Evolutionary conservation across 306 rosid genomes (phyloP), one percentile per base, ranked within the genome.

Genomic region (Pyrus communis): DNA sequence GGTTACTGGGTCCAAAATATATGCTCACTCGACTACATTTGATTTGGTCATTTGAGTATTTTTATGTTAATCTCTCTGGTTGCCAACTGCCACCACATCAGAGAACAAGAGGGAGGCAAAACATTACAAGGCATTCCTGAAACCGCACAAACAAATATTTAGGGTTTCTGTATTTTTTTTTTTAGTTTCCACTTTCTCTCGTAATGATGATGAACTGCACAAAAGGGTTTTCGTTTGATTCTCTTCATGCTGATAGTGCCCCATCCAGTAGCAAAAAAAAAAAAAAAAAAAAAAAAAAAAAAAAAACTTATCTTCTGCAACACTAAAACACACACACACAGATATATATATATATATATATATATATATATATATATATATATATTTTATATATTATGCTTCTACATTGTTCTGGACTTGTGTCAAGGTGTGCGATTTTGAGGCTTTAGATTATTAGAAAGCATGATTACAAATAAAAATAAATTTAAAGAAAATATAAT

Each of bases 351-450:
- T 25, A 25, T 25, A 25, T 25, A 25, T 19, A 10, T 2, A 58
- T 14, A 22, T 42, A 3, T 42, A 42, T 43, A 25, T 25, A 25
- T 25, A 25, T 25, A 25, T 25, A 25, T 25, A 25, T 25, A 25
- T 19, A 10, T 2, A 58, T 14, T n/a, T n/a, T n/a, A 22, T 42
- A 3, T 42, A 42, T 43, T 3, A 46, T 69, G 77, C 45, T 82
- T 87, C 90, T 83, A 77, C 90, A 86, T 62, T 84, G 76, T 87
- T 87, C 80, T 70, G 78, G 58, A 79, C 61, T 75, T n/a, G 65
- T 76, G 79, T 30, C 66, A 73, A 76, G 84, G 83, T 86, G 84
- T 83, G 55, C 40, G 71, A 79, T 73, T 75, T 74, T 54, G 68
- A 71, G 69, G 67, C 61, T 70, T 23, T 63, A 23, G 43, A 69